Evolutionary conservation across 495 filamentous ascomycete species (phyloP), one percentile per base, ranked within the genome.

Genomic region (Sporormia fimetaria): DNA sequence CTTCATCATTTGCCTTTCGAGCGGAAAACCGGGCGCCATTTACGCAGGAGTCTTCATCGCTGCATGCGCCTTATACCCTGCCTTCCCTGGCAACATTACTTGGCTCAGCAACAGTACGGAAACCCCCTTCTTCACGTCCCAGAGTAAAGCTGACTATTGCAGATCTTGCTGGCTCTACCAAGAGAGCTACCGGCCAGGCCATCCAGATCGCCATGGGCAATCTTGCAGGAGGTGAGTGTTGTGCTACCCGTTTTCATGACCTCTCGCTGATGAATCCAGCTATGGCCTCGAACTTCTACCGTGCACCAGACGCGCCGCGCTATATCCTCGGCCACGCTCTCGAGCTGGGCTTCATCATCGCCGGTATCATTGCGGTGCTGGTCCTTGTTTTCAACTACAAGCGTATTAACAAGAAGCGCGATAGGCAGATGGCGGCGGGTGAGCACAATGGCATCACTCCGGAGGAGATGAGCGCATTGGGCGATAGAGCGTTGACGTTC

Each of bases 241-340:
- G 8, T 39, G 23, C 15, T 29, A 12, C 18, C 3, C 4, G 17
- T 14, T 37, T 17, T 8, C 6, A 20, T 10, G 36, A 12, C 3
- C 1, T 12, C 21, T 15, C 8, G 9, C 27, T 23, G 16, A 24
- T 6, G n/a, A 10, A 20, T 17, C 63, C 16, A 71, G 66, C 80
- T 1, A 83, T 86, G 73, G 72, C 80, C 0, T 75, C 74, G 1
- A 85, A 87, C 50, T 85, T 87, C 57, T 87, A 87, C 51, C 73
- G 81, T 11, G 46, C 63, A 4, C 63, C 65, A 17, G 80, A 87
- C 47, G 61, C 63, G 5, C 80, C 80, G 0, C 62, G 69, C 14
- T 87, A 79, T 44, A 60, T 69, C 2, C 67, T 85, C 3, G 83
- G 83, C 0, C 81, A 87, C 55, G 66, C 64, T 3, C 56, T 86